Percentiles rank a stretch among this genome's conserved stretches.
Conservation (phyloP, 352 stramenopile species). For the Globisporangium sylvaticum region DNA sequence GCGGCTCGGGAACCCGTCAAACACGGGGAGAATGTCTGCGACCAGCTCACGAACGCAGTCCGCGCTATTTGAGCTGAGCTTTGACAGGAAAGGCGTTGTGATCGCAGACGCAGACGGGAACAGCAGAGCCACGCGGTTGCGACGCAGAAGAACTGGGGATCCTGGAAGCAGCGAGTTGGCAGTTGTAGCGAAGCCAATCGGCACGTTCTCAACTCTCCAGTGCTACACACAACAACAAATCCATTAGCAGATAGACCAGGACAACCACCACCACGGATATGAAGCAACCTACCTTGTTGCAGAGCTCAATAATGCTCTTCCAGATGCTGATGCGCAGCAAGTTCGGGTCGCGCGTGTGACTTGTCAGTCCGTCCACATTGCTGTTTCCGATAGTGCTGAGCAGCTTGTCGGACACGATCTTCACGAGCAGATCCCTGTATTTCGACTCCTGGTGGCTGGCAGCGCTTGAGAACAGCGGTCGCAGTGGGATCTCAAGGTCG, state of each 20-base stretch:
- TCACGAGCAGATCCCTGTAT: constrained; percentile 60
- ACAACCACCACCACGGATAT: too few species aligned
- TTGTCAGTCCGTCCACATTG: constrained; percentile 12
- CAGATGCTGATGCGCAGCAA: constrained; percentile 49
- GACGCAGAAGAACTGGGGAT: constrained; percentile 57
- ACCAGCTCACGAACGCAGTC: constrained; percentile 53
- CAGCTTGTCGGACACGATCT: constrained; percentile 46
- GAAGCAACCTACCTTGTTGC: constrained; percentile 32
- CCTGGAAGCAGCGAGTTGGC: constrained; percentile 45
- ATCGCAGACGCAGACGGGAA: constrained; percentile 58
- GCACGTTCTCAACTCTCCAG: constrained; percentile 64
- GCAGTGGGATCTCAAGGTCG: constrained; percentile 25
- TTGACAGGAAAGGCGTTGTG: constrained; percentile 39
- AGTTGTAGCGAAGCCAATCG: constrained; percentile 56
- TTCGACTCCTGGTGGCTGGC: constrained; percentile 41
- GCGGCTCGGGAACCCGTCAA: constrained; percentile 58
- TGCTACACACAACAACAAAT: constrained; percentile 19
- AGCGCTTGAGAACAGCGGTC: constrained; percentile 26
- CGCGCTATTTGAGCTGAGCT: constrained; percentile 21
- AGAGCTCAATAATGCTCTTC: constrained; percentile 63
- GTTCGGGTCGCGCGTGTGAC: constrained; percentile 22
- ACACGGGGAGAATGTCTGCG: constrained; percentile 54
- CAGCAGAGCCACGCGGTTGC: constrained; percentile 62
- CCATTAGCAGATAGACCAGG: too few species aligned
- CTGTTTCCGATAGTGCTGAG: constrained; percentile 19